phyloP scores from a whole-genome alignment of 768 basidiomycete genomes.

The Termitomyces bulborhizus region DNA sequence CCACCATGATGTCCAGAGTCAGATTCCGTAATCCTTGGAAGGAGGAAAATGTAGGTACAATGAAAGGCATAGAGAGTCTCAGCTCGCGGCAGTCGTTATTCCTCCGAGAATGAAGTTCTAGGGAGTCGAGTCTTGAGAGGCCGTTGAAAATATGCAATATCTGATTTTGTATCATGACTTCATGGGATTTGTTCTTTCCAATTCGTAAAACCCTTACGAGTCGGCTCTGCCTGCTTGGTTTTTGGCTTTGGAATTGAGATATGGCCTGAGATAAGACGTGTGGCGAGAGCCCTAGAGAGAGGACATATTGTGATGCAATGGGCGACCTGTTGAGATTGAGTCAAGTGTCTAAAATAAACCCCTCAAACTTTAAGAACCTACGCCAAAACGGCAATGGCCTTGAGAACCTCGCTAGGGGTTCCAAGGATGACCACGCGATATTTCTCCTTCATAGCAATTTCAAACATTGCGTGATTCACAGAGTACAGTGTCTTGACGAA shows the following conservation, averaged over 20 bases:
- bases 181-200: background rate
- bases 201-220: background rate
- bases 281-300: background rate
- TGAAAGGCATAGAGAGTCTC: background rate
- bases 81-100: background rate
- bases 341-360: background rate
- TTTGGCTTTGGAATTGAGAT: background rate
- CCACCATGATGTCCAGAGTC: slow-evolving; percentile 16
- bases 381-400: background rate
- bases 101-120: background rate
- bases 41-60: background rate
- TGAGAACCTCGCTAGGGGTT: background rate
- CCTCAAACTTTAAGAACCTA: background rate
- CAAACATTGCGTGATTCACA: slow-evolving; percentile 9
- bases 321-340: background rate
- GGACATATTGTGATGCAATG: background rate
- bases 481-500: slow-evolving; percentile 1
- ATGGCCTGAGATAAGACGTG: background rate
- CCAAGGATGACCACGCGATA: slow-evolving; percentile 8
- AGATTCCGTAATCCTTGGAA: slow-evolving; percentile 9
- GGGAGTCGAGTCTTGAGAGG: background rate
- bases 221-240: background rate
- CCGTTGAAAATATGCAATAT: background rate
- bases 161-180: background rate
- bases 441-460: slow-evolving; percentile 16